Base-by-base conservation (phyloP, 2,329 filamentous ascomycete genomes). In the Myriangium duriaei region DNA sequence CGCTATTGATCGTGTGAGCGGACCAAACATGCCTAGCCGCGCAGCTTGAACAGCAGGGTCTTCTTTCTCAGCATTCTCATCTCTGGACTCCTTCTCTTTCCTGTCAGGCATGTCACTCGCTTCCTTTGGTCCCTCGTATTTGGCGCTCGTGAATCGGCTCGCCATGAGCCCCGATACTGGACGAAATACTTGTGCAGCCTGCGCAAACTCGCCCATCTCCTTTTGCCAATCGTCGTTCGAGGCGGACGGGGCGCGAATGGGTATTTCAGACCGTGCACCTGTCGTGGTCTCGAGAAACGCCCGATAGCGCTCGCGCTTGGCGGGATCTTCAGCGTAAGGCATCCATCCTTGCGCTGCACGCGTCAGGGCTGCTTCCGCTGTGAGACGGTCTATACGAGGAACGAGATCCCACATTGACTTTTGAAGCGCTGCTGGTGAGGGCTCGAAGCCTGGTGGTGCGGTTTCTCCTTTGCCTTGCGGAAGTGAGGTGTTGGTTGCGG, bases 161-260 rank as follows among this genome's bases (percentile, higher is more conserved):
- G 88, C 91, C 85, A 98, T 96, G 45, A 84, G 69, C 0, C 86
- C 86, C 2, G 82, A 84, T 63, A 93, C 83, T 1, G 91, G 91
- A 55, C 83, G 88, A 65, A 96, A 98, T 13, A 96, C 77, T 48
- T 76, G 65, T 0, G 79, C 79, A 4, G 78, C 79, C 39, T 77
- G 73, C 10, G 72, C 67, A 51, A 94, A 95, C 51, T 98, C 76
- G 32, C 69, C 65, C 38, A 94, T 65, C 57, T 98, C 91, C 40
- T 76, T 76, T 21, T 78, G 58, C 76, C 83, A 95, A 36, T 91
- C 83, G 29, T 85, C 76, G 14, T 71, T 71, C 4, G 66, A 71
- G 39, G 67, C 62, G 1, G 61, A 63, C 3, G 62, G 52, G 2
- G 60, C 57, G 32, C 72, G 65, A 41, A 72, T 68, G 0, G 82